Base-by-base conservation (phyloP, 345 rosid species). In the Boechera divaricarpa region DNA sequence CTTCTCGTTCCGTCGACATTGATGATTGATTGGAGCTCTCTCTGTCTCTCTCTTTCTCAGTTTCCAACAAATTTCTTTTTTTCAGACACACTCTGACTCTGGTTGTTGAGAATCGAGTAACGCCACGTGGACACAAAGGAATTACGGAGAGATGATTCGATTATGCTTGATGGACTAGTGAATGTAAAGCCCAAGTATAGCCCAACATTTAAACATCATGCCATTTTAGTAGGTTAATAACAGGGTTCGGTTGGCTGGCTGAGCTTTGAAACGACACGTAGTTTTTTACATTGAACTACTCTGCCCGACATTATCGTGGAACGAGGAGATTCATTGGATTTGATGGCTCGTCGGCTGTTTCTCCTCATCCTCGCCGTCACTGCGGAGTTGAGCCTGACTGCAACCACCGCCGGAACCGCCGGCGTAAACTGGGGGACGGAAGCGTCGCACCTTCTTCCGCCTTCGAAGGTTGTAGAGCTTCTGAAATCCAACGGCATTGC, bases 361-460 rank as follows among this genome's bases (percentile, higher is more conserved):
- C 26, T 75, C 15, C 44, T 75, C 63, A 63, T 82, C 72, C 33
- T 80, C 32, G 38, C 79, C 76, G 28, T 86, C 31, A 52, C 71
- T 49, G 58, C 44, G 36, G 51, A 80, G 70, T 26, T 68, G 29
- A 56, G 68, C 59, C 15, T 77, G 51, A 26, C 42, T 53, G 63
- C 36, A 52, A 63, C 13, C 9, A 6, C 49, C 18, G 85, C 58
- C 60, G 69, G 8, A 70, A 87, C 88, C 29, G 58, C 88, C 0
- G 97, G 96, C 6, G 89, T 91, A 58, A 91, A 87, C 86, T 91
- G 98, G 97, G 94, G 96, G 16, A 87, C 90, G 28, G 73, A 82
- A 38, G 80, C 97, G 7, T 90, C 97, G 29, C 98, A 94, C 64
- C 93, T 90, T 49, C 88, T 94, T 56, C 90, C 97, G 10, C 86